phyloP scores from a whole-genome alignment of 2,329 filamentous ascomycete genomes.

The Alternaria solani region DNA sequence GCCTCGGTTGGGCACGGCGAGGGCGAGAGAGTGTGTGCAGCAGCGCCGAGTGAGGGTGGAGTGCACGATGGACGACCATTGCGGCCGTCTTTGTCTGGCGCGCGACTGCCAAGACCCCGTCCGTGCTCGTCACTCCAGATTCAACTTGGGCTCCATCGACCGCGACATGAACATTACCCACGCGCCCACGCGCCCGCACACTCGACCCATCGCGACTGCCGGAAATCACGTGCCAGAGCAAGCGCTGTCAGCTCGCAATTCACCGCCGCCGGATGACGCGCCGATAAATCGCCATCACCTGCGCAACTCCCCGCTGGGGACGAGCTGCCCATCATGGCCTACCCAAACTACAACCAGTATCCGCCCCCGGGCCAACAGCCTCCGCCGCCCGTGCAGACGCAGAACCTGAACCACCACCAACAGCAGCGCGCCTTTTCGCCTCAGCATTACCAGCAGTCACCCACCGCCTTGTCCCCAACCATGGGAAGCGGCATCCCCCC shows the following conservation, averaged over 20 bases:
- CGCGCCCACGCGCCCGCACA: slow-evolving; percentile 30
- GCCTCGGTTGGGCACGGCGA: slow-evolving; percentile 1
- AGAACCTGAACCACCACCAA: slow-evolving; percentile 55
- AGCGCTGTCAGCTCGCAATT: slow-evolving; percentile 2
- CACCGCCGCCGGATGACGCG: slow-evolving; percentile 31
- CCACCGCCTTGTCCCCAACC: slow-evolving; percentile 60
- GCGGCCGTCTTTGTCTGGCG: slow-evolving; percentile 35
- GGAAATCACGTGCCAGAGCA: slow-evolving; percentile 15
- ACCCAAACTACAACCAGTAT: slow-evolving; percentile 43
- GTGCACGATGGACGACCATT: background rate
- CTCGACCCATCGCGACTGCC: slow-evolving; percentile 18
- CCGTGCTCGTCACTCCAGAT: slow-evolving; percentile 30
- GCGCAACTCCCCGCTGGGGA: slow-evolving; percentile 35
- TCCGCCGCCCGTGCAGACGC: slow-evolving; percentile 47
- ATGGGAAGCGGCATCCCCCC: slow-evolving; percentile 62
- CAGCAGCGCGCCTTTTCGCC: slow-evolving; percentile 54
- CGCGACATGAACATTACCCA: slow-evolving; percentile 25
- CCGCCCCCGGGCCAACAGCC: slow-evolving; percentile 36
- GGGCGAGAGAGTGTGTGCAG: background rate
- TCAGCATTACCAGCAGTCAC: slow-evolving; percentile 57
- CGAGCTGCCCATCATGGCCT: slow-evolving; percentile 45
- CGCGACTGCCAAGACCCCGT: slow-evolving; percentile 39
- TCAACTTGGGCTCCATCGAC: slow-evolving; percentile 24
- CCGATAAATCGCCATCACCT: slow-evolving; percentile 32
- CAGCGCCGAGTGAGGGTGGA: slow-evolving; percentile 4